Evolutionary conservation across 768 basidiomycete genomes (phyloP), one percentile per base, ranked within the genome.

Genomic region (Serpula lacrymans): DNA sequence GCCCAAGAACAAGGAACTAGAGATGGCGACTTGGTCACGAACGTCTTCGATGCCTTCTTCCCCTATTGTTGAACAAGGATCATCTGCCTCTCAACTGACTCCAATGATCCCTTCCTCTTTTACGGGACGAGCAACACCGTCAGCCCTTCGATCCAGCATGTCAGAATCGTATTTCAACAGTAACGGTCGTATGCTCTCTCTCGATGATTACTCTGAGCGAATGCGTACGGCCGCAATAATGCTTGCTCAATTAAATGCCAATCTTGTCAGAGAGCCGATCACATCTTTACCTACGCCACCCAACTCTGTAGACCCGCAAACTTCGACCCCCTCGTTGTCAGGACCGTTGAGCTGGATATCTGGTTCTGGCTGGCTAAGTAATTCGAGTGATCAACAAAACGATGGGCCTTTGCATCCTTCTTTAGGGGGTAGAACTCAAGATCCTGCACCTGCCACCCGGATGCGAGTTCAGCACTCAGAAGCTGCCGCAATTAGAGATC

Each of bases 171-270:
- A n/a, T n/a, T n/a, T n/a, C n/a, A 36, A 29, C 22, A 37, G 24
- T 2, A 34, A 12, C 25, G 52, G 54, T n/a, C 42, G 27, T 24
- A 35, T 48, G 18, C 67, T 98, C 11, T 91, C 93, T 1, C 69
- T 99, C 17, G 95, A 99, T 52, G 95, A 99, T 51, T 99, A 99
- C 65, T 95, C 95, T 1, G 92, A 97, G 50, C 81, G 96, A 37
- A 99, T 99, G 96, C 82, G 91, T 6, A 96, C 93, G 8, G 96
- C 96, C 8, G 96, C 96, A 8, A 84, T 98, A 47, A 97, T 99
- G 96, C 82, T 99, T 21, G 84, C 96, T 1, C 96, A 99, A 62
- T 75, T 99, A 34, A 96, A 93, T 53, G 84, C 91, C 1, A 89
- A 75, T 53, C 71, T 86, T 37, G 67, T 76, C 22, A 75, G 78